Conservation (phyloP, 805 yeast species). For the Kodamaea fukazawae region DNA sequence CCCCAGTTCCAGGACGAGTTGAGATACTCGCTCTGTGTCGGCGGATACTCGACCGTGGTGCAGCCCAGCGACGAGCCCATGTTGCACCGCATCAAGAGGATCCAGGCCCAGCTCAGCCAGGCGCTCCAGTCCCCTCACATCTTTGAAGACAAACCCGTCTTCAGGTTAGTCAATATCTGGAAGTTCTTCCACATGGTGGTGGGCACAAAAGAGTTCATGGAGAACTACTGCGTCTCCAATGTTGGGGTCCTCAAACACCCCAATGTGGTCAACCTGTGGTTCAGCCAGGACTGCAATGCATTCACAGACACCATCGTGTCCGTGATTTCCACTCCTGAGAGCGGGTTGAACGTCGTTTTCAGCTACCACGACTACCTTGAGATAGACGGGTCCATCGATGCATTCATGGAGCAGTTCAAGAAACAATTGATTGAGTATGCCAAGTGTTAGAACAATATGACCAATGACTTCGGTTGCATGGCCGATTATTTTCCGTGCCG, state of each 20-base stretch:
- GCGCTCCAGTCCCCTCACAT: conserved; percentile 6
- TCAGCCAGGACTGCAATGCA: conserved; percentile 9
- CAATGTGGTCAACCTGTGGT: conserved; percentile 9
- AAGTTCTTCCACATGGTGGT: conserved; percentile 7
- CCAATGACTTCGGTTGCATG: background rate
- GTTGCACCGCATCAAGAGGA: background rate
- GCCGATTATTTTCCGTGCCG: background rate
- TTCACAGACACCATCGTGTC: conserved; percentile 7
- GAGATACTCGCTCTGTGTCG: conserved; percentile 8
- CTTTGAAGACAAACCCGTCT: conserved; percentile 7
- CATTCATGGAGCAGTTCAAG: conserved; percentile 3
- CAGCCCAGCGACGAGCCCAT: conserved; percentile 1
- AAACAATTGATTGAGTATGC: background rate
- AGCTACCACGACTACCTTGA: conserved; percentile 9
- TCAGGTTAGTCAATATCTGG: conserved; percentile 8
- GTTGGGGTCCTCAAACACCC: conserved; percentile 3
- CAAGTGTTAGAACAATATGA: background rate
- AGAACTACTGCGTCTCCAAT: conserved; percentile 9
- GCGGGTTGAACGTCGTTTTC: conserved; percentile 7
- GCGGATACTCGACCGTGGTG: conserved; percentile 3
- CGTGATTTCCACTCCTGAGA: conserved; percentile 4
- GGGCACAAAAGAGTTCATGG: conserved; percentile 7
- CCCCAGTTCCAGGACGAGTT: conserved; percentile 4
- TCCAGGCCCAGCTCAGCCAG: conserved; percentile 5
- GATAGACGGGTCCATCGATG: conserved; percentile 2